Evolutionary conservation across 441 rosid genomes (phyloP).

Genomic region (Corymbia citriodora): DNA sequence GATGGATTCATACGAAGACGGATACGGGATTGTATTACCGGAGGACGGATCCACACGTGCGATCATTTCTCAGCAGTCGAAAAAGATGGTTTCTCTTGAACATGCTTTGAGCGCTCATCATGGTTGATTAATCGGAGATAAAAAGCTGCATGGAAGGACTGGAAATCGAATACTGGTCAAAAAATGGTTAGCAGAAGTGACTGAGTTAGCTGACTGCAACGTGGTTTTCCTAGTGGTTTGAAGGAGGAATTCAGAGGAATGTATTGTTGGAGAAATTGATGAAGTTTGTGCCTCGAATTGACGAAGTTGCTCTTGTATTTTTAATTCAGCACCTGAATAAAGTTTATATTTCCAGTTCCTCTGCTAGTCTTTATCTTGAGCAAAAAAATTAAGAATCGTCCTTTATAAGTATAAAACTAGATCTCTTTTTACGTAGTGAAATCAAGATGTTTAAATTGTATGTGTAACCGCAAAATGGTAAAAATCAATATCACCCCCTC

Average conservation of each 20-base stretch:
- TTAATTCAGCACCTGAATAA: background rate
- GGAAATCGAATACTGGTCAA: background rate
- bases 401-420: background rate
- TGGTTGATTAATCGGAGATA: background rate
- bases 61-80: constrained; percentile 21
- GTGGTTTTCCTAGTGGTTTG: background rate
- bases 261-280: background rate
- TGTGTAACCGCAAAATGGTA: background rate
- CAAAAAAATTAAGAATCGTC: background rate
- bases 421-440: background rate
- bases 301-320: background rate
- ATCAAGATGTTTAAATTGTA: background rate
- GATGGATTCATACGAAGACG: constrained; percentile 26
- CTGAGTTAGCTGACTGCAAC: background rate
- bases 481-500: background rate
- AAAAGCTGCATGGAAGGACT: background rate
- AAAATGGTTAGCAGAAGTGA: background rate
- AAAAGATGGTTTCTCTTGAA: constrained; percentile 20
- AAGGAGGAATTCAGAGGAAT: background rate
- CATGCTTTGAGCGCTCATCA: background rate
- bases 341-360: background rate
- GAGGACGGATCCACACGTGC: constrained; percentile 17
- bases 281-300: background rate
- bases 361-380: background rate
- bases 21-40: constrained; percentile 21